Evolutionary conservation across 1,284 basidiomycete species (phyloP).

Genomic region (Peniophora sp.): DNA sequence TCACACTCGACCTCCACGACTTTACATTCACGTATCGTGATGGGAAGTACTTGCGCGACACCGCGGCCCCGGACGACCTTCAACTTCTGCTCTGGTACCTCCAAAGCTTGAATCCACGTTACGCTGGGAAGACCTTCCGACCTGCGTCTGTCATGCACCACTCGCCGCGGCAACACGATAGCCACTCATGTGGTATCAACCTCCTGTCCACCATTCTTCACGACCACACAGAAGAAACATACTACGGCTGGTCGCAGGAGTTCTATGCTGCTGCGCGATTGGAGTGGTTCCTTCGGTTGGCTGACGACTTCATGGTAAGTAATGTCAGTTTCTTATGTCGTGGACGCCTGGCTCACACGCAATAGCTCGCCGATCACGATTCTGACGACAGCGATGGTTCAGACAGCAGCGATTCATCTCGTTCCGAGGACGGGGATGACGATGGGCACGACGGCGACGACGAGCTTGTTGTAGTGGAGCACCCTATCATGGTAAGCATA

Average conservation of each 20-base stretch:
- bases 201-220: not conserved
- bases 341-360: too few relatives aligned
- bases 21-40: not conserved
- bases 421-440: too few relatives aligned
- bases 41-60: not conserved
- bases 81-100: not conserved
- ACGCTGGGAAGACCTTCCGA: not conserved
- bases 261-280: not conserved
- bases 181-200: not conserved
- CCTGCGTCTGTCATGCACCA: not conserved
- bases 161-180: not conserved
- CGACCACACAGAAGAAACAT: too few relatives aligned
- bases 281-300: too few relatives aligned
- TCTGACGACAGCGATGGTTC: too few relatives aligned
- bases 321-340: too few relatives aligned
- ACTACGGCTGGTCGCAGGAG: not conserved
- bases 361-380: too few relatives aligned
- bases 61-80: not conserved
- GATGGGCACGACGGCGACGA: too few relatives aligned
- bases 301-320: too few relatives aligned
- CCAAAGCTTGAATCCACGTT: not conserved
- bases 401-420: too few relatives aligned
- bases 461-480: too few relatives aligned
- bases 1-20: not conserved
- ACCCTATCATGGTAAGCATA: too few relatives aligned